phyloP scores from a whole-genome alignment of 257 asterid species.

The Voacanga thouarsii region DNA sequence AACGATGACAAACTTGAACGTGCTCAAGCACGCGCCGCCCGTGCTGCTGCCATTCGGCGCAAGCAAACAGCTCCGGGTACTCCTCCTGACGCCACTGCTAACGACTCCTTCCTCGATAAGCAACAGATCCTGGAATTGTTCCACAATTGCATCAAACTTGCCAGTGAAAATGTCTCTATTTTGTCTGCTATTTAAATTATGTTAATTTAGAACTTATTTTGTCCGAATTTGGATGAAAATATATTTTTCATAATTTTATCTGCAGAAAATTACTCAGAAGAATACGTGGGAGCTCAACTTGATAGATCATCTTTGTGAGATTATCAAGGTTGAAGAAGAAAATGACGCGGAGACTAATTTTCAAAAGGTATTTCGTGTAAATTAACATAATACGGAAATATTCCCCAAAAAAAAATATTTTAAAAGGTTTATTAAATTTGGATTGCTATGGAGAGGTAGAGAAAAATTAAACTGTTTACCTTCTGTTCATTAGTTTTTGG shows the following conservation, averaged over 20 bases:
- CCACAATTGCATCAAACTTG: constrained; percentile 92
- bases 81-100: constrained; percentile 15
- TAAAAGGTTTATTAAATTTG: too few relatives aligned
- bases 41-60: constrained; percentile 89
- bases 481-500: neutral
- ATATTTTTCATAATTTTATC: neutral
- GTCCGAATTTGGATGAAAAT: neutral
- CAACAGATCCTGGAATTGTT: constrained; percentile 80
- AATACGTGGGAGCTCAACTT: constrained; percentile 94
- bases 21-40: constrained; percentile 95
- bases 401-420: neutral
- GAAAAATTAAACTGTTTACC: neutral
- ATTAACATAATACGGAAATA: too few relatives aligned
- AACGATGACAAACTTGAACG: constrained; percentile 89
- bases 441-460: neutral
- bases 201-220: neutral
- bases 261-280: constrained; percentile 91
- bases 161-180: constrained; percentile 73
- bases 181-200: neutral
- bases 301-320: constrained; percentile 83
- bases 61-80: constrained; percentile 37
- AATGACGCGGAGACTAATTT: constrained; percentile 82
- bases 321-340: constrained; percentile 77
- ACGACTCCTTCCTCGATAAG: constrained; percentile 57
- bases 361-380: constrained; percentile 64